Evolutionary conservation across 2,329 filamentous ascomycete genomes (phyloP), one percentile per base, ranked within the genome.

Genomic region (Eutypella sp.): DNA sequence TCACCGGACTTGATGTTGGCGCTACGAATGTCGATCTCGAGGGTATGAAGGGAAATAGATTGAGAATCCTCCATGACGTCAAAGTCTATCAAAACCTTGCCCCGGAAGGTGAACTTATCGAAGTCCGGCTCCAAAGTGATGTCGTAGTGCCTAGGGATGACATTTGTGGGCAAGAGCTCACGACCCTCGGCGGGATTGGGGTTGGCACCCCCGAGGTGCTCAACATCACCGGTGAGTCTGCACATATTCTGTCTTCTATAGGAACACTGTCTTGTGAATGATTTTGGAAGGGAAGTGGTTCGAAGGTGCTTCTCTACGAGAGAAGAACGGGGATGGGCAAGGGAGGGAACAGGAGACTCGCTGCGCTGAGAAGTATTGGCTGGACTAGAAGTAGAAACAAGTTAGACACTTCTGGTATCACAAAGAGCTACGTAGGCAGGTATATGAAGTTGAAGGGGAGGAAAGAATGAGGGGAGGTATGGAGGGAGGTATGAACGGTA

Each of bases 51-150:
- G 9, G 90, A 86, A 62, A 97, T 85, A 41, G 86, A 90, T 57
- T 76, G 88, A 55, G 88, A 88, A 63, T 95, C 87, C 64, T 96
- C 83, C 50, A 81, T 78, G 33, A 96, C 87, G 57, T 96, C 87
- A 50, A 96, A 79, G 61, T 96, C 89, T 61, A 97, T 91, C 47
- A 82, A 70, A 43, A 96, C 90, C 10, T 78, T 85, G 54, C 92
- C 92, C 48, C 92, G 80, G 65, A 92, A 97, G 53, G 82, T 89
- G 68, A 93, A 89, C 54, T 85, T 90, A 58, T 87, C 78, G 57
- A 97, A 87, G 72, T 96, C 82, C 45, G 92, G 90, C 72, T 97
- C 93, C 51, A 97, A 76, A 1, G 88, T 93, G 57, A 97, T 71
- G 67, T 95, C 82, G 70, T 97, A 97, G 72, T 97, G 90, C 33